Base-by-base conservation (phyloP, 805 yeast species). In the Kuraishia hungarica region DNA sequence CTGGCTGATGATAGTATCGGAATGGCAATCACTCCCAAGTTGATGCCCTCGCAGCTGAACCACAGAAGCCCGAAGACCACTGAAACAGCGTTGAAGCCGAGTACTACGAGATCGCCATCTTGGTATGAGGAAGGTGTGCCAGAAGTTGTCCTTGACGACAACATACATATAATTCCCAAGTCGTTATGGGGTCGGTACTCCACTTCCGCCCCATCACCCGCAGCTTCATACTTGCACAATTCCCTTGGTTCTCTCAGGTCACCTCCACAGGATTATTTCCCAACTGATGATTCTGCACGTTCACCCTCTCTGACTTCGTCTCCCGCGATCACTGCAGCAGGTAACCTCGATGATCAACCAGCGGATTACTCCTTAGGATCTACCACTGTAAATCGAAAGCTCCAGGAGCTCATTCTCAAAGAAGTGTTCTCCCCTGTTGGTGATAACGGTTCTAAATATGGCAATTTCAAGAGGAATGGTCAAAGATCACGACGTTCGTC, bases 101-200 rank as follows among this genome's bases (percentile, higher is more conserved):
- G 13, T 49, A 28, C 15, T 46, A 29, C 24, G 3, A 28, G 26
- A 15, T n/a, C 47, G 13, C 24, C 20, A 7, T 21, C 51, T 6
- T n/a, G 20, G 29, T 24, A 28, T 13, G 49, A 52, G 20, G 74
- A 67, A 48, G 62, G 67, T 6, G 75, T 82, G 11, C 88, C 93
- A 2, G 97, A 90, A 64, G 98, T 93, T n/a, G 84, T 88, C 1
- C 75, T 93, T 39, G 92, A 90, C 67, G 98, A 93, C 64, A 93
- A 93, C 68, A 85, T 82, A 56, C 99, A 93, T 68, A 92, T 93
- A 55, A 85, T 93, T 35, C 97, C 98, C 0, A 86, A 85, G 55
- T 84, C 91, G 2, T 68, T 89, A 58, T 81, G 90, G 82, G 77
- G 77, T 57, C 82, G 80, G 55, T 85, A 82, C 62, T 78, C 88